phyloP scores from a whole-genome alignment of 441 rosid genomes.

The Populus trichocarpa region DNA sequence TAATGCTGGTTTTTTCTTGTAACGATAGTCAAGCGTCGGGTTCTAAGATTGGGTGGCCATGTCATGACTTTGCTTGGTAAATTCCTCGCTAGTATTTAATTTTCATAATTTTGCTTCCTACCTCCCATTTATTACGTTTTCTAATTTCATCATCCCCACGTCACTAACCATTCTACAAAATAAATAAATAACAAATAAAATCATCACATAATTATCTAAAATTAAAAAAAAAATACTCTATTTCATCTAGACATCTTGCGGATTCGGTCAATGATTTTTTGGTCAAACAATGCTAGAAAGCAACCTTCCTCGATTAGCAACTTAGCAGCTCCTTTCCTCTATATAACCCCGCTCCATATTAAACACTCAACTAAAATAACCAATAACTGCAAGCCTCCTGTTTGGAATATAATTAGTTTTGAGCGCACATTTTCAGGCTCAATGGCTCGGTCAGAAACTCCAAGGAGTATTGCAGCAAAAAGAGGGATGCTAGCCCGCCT shows the following conservation, averaged over 20 bases:
- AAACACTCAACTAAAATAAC: not conserved
- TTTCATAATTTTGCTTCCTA: too few species aligned
- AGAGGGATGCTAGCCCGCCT: constrained; percentile 23
- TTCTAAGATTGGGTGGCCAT: too few species aligned
- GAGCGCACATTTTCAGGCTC: not conserved
- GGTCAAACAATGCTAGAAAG: not conserved
- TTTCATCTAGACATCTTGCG: too few species aligned
- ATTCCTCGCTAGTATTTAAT: too few species aligned
- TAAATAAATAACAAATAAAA: not conserved
- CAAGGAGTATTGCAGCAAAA: constrained; percentile 11
- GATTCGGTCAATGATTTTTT: constrained; percentile 12
- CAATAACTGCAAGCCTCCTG: not conserved
- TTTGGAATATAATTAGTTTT: not conserved
- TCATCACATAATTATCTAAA: not conserved
- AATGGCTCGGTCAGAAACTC: constrained; percentile 20
- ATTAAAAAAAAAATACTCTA: too few species aligned
- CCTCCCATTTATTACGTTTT: not conserved
- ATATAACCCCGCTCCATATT: constrained; percentile 1
- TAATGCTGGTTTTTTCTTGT: too few species aligned
- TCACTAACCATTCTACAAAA: not conserved
- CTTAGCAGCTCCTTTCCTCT: constrained; percentile 3
- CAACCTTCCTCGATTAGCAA: not conserved
- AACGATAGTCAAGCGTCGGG: too few species aligned
- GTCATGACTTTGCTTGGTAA: too few species aligned
- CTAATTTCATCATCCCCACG: not conserved